Evolutionary conservation across 345 rosid species (phyloP), one percentile per base, ranked within the genome.

Genomic region (Stellera chamaejasme): DNA sequence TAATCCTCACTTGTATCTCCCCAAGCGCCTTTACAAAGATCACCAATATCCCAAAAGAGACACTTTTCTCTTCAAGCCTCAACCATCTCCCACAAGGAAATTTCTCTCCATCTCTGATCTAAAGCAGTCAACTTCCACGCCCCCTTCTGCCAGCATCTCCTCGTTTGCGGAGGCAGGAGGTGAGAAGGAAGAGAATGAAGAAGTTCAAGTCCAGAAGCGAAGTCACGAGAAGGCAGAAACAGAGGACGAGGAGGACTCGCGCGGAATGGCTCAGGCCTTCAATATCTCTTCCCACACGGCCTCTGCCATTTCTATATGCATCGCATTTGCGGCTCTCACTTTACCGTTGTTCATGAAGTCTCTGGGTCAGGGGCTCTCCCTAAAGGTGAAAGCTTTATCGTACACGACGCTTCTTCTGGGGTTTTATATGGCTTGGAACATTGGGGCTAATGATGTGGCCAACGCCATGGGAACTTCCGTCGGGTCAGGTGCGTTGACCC

Each of bases 391-490:
- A 71, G 42, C 77, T 5, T 68, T 93, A 55, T 84, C 97, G 5
- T 89, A 89, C 54, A 78, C 58, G 10, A 93, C 99, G 0, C 73
- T 93, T 45, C 64, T 93, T 56, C 84, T 83, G 36, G 99, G 97
- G 46, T 93, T 89, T 79, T 93, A 81, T 72, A 93, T 93, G 99
- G 97, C 99, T 4, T 89, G 99, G 96, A 93, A 93, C 67, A 93
- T 93, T 10, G 99, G 99, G 45, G 99, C 97, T 49, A 93, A 93
- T 57, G 99, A 93, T 71, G 97, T 89, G 67, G 99, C 99, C 13
- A 89, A 93, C 72, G 99, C 99, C 26, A 93, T 93, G 99, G 99
- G 99, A 6, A 89, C 97, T 56, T 89, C 97, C 5, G 96, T 93
- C 27, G 99, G 99, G 4, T 89, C 97, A 0, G 96, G 96, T 42